Conservation (phyloP, 306 rosid species). For the Datisca glomerata region DNA sequence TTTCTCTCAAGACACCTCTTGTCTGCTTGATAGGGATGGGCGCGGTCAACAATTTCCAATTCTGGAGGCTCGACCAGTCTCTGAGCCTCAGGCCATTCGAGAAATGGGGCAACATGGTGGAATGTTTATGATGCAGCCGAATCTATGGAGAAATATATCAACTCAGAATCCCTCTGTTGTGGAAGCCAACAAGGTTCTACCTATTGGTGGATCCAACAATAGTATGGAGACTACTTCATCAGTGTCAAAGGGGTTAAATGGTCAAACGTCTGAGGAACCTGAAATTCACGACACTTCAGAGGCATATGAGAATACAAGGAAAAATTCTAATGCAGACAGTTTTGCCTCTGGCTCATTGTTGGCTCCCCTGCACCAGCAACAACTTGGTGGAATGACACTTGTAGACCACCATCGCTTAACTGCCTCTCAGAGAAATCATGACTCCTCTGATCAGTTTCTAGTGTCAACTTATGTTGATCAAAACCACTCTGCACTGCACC, state of each 20-base stretch:
- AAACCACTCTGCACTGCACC: constrained; percentile 20
- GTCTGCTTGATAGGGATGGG: constrained; percentile 7
- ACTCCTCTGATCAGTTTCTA: constrained; percentile 14
- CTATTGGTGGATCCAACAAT: constrained; percentile 11
- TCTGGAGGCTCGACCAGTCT: constrained; percentile 25
- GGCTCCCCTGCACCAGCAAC: constrained; percentile 22
- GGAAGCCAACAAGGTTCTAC: constrained; percentile 14
- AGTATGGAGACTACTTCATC: constrained; percentile 15
- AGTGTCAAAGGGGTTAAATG: constrained; percentile 13
- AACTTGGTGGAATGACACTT: constrained; percentile 14
- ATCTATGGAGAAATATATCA: constrained; percentile 19
- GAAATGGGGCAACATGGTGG: constrained; percentile 25
- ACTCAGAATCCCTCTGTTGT: constrained; percentile 20
- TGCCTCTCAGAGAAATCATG: constrained; percentile 17
- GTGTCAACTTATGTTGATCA: constrained; percentile 16
- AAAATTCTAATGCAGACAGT: constrained; percentile 20
- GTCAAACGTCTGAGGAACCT: constrained; percentile 18
- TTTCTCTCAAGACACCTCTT: constrained; percentile 24
- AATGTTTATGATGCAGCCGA: constrained; percentile 14
- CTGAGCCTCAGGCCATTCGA: constrained; percentile 16
- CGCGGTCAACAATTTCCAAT: constrained; percentile 23
- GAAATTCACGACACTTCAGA: constrained; percentile 13
- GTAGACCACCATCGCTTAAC: constrained; percentile 12
- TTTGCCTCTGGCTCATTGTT: constrained; percentile 19
- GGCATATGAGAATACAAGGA: constrained; percentile 14